Base-by-base conservation (phyloP, 306 rosid species). In the Corylus avellana region DNA sequence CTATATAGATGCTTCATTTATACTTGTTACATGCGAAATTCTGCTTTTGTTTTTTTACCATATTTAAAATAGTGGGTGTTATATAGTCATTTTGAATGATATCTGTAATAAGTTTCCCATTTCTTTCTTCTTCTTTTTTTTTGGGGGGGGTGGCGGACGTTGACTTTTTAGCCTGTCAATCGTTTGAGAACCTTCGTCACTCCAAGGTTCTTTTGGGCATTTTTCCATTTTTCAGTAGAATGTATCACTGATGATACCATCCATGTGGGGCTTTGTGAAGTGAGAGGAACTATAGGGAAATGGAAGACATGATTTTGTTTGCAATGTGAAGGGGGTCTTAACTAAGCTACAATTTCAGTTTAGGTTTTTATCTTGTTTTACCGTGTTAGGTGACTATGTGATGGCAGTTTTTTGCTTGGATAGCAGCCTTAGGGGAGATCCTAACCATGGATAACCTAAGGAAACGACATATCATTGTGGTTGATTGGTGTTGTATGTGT, bases 1-100 rank as follows among this genome's bases (percentile, higher is more conserved):
- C 20, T 85, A 39, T 76, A 48, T 8, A 35, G 58, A 61, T 57
- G 59, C n/a, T 16, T 76, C 59, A 69, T 84, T 42, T 68, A 17
- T 77, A 12, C 20, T 8, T 83, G 11, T 70, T 71, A 74, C 14
- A 42, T 75, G 62, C 53, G n/a, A 18, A 68, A 7, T 37, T 42
- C 16, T 68, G 17, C 49, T 67, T 37, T 67, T 67, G 27, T 18
- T 39, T 13, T 67, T 39, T 67, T n/a, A 67, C 25, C 50, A 39
- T 7, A 18, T 67, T 13, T 64, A 67, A 64, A 64, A 64, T 64
- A 16, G 25, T 35, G 22, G 47, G 46, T 64, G 11, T 37, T 35
- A 13, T 64, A 46, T 25, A 59, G 67, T 59, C 68, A 25, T 61
- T 61, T 27, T 55, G 44, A 2, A 22, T 58, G 7, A 11, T 25